A percentile compares a stretch with the other conserved stretches of the same genome.
These are phyloP conservation scores for Eucommia ulmoides DNA, from an alignment of 257 asterid genomes.

Conservation along the genomic window DNA sequence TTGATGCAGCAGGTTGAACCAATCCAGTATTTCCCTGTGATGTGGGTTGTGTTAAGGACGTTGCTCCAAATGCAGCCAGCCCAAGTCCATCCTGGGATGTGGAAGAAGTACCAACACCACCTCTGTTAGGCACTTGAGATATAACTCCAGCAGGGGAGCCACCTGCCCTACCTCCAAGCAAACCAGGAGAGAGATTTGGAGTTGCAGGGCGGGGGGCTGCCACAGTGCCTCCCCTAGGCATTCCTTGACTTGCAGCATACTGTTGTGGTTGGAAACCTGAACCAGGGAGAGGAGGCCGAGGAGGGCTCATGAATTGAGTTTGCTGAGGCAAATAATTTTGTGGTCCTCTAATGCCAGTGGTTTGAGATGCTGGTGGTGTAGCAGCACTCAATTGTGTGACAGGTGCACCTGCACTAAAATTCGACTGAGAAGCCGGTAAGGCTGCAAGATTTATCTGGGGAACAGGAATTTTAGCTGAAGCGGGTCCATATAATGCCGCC, in stretches of 20 bases:
- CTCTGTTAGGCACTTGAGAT: constrained; percentile 43
- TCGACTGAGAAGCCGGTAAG: too few species aligned
- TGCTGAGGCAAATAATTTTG: constrained; percentile 45
- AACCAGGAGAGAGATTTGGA: constrained; percentile 16
- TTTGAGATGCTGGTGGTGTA: constrained; percentile 31
- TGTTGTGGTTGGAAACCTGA: constrained; percentile 50
- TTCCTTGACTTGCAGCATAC: constrained; percentile 32
- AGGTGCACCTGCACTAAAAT: too few species aligned
- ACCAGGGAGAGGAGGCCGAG: constrained; percentile 39
- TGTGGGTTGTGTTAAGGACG: constrained; percentile 34
- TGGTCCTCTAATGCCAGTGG: constrained; percentile 24
- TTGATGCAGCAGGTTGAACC: constrained; percentile 39
- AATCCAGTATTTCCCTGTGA: constrained; percentile 25
- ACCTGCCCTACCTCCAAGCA: constrained; percentile 31
- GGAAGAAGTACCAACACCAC: constrained; percentile 29
- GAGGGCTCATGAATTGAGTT: constrained; percentile 38
- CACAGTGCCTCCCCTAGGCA: constrained; percentile 36
- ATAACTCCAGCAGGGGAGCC: constrained; percentile 28
- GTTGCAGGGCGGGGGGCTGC: constrained; percentile 27
- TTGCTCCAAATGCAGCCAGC: constrained; percentile 11
- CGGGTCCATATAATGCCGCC: too few species aligned
- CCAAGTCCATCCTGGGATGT: constrained; percentile 35
- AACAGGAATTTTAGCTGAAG: too few species aligned
- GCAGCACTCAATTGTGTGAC: constrained; percentile 21
- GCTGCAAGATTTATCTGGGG: too few species aligned